Base-by-base conservation (phyloP, 202 grass and related monocot species). In the Schoenoplectus triqueter region DNA sequence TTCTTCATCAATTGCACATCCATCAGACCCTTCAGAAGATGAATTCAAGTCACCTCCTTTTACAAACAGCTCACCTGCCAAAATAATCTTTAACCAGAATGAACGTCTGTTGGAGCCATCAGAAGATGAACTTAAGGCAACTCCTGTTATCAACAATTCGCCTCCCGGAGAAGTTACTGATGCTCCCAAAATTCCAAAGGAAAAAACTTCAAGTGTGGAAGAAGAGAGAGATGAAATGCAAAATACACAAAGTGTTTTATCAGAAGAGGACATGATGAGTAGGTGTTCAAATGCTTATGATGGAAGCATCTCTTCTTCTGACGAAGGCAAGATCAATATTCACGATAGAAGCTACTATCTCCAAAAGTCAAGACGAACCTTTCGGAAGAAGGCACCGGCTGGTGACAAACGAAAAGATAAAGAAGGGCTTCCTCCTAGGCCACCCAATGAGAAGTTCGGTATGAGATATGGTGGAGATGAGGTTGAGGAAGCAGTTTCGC, bases 241-340 rank as follows among this genome's bases (percentile, higher is more conserved):
- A 70, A 83, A 40, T 2, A 4, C 61, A 7, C 63, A 69, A 17
- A 83, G 81, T 83, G 65, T 83, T 59, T 8, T 83, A 55, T 83
- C 81, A 18, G 81, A 83, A 69, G 84, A 66, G 61, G 49, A 69
- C 77, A 69, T 21, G 64, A 84, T 80, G 46, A 55, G 91, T 83
- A 88, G 69, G 20, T 83, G 17, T 39, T 64, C 81, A 66, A 82
- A 84, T 84, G 86, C 88, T 11, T 84, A 57, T 87, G 87, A 97
- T 66, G 90, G 59, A 68, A 85, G 41, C 31, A 61, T 91, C 69
- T 90, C 87, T 81, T 82, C 81, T n/a, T 85, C 82, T 7, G 75
- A 82, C 17, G 82, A 91, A 5, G 78, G 45, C 13, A 70, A 80
- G 44, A 59, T 59, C 22, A 85, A 65, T 78, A 63, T 75, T 85